Evolutionary conservation across 2,329 filamentous ascomycete species (phyloP).

Genomic region (Emericellopsis cladophorae): DNA sequence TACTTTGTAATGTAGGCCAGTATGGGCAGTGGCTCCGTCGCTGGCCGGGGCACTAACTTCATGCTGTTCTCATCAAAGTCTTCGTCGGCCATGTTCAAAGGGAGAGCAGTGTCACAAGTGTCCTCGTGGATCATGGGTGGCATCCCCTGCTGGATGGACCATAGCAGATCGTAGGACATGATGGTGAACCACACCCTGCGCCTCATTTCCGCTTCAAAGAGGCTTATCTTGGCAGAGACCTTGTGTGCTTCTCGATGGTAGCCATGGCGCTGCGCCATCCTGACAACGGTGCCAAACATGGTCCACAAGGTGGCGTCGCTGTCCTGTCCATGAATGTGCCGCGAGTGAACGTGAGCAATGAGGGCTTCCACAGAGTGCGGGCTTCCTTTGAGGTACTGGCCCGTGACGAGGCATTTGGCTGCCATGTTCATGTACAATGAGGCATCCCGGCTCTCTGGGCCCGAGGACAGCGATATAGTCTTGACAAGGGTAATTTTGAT

Average conservation of each 20-base stretch:
- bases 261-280: constrained; percentile 37
- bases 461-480: constrained; percentile 5
- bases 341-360: constrained; percentile 29
- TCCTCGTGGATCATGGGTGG: constrained; percentile 34
- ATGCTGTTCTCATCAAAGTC: constrained; percentile 36
- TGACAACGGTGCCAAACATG: constrained; percentile 29
- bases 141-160: constrained; percentile 39
- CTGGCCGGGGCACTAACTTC: constrained; percentile 27
- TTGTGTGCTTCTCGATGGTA: constrained; percentile 35
- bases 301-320: constrained; percentile 31
- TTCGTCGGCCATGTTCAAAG: constrained; percentile 32
- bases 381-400: constrained; percentile 30
- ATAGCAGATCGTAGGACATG: constrained; percentile 32
- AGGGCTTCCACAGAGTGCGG: constrained; percentile 35
- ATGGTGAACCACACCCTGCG: constrained; percentile 34
- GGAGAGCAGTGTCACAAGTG: constrained; percentile 30
- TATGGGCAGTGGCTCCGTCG: constrained; percentile 27
- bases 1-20: constrained; percentile 29
- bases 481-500: constrained; percentile 17
- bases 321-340: constrained; percentile 26
- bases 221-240: constrained; percentile 24
- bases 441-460: constrained; percentile 6
- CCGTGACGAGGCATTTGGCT: constrained; percentile 32
- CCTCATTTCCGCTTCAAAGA: constrained; percentile 38
- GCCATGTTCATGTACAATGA: constrained; percentile 22